Evolutionary conservation across 2,329 filamentous ascomycete species (phyloP), one percentile per base, ranked within the genome.

Genomic region (Akanthomyces uredinophilus): DNA sequence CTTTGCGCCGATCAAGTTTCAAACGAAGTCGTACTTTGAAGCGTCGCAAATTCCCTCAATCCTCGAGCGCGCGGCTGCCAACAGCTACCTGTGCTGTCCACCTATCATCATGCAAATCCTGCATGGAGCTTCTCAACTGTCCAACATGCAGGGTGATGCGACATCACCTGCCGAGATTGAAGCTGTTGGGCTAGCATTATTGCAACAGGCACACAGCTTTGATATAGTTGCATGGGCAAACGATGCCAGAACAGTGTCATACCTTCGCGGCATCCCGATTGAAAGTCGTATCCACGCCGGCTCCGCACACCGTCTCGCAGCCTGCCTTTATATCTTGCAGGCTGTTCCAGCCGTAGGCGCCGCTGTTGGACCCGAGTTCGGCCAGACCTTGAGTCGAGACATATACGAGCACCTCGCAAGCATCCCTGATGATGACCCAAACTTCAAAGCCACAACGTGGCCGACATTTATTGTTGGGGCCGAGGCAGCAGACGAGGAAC

Each of bases 361-460:
- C 11, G 64, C 66, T 18, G 67, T 71, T 6, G 71, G 68, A 13
- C 67, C 73, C 1, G 65, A 71, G 13, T 63, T 73, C 35, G 68
- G 65, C 4, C 71, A 73, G 4, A 62, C 67, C 1, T 70, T 85
- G 3, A 77, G 78, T 16, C 65, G 73, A 2, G 79, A 83, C 27
- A 73, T 83, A 1, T 74, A 83, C 7, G 62, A 75, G 3, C 78
- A 83, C 29, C 71, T 85, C 4, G 76, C 77, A 0, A 72, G 71
- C 44, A 78, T 86, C 2, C 77, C 78, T 0, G 74, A 79, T 10
- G 73, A 79, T 2, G 81, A 85, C 51, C 74, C 76, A 1, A 77
- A 84, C 22, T 79, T 84, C 72, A 86, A 85, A 66, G 82, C 80
- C 0, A 83, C 81, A 4, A 78, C 79, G 1, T 86, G 82, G 82